Evolutionary conservation across 257 asterid genomes (phyloP), one percentile per base, ranked within the genome.

Genomic region (Catharanthus roseus): DNA sequence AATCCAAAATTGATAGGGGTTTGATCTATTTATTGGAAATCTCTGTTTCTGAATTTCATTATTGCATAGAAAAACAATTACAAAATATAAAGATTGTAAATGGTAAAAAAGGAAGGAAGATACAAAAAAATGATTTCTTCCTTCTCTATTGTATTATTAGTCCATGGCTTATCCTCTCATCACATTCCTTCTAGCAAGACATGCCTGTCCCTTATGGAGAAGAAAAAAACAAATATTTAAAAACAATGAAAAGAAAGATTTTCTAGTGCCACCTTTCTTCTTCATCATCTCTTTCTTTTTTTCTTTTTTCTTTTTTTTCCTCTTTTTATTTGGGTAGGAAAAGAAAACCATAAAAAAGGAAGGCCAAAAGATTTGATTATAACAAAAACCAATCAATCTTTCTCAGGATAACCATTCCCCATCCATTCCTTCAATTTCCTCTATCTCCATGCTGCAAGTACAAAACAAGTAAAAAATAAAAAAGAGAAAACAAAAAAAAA

Each of bases 391-490:
- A 79, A 84, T 83, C 84, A 69, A 84, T 85, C 85, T 79, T 77
- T 77, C 87, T 83, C 87, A 89, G 79, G 93, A 86, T 70, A 89
- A 81, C 97, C 98, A 92, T 70, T 88, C 98, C 65, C 80, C 97
- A 74, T 91, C 93, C 86, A 89, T 89, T 51, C 88, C 96, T 80
- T 92, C 96, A 74, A 89, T 92, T 79, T 88, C 98, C 75, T 83
- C 96, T 50, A 92, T 92, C 75, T 89, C 97, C 95, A 91, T 85
- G 80, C 97, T 93, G 96, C 87, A 79, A 72, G n/a, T 10, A 65
- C 44, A 65, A 76, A 68, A 67, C 74, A 68, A 67, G 65, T 44
- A 67, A 38, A 38, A 8, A 13, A 24, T 64, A 56, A 15, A 51
- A 67, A 77, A 21, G 44, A 42, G 34, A 33, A 60, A 53, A 26